Evolutionary conservation across 1,284 basidiomycete genomes (phyloP), one percentile per base, ranked within the genome.

Genomic region (Cryptococcus neoformans): DNA sequence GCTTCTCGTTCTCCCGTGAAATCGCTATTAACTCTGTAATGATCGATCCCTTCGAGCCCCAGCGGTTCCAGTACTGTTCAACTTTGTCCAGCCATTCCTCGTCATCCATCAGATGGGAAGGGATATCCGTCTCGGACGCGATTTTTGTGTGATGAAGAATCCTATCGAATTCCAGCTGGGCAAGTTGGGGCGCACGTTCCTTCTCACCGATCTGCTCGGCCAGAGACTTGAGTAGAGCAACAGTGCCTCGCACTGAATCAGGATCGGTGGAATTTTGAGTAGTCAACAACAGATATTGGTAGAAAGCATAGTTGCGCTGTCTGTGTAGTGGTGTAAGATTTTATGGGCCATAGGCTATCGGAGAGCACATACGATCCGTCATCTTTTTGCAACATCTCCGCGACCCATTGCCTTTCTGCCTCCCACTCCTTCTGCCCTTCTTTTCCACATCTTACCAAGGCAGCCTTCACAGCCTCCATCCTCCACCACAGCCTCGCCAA

Each of bases 261-360:
- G 14, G 12, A 11, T 51, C 28, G 12, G 46, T 14, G n/a, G 44
- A 9, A 5, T 10, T 7, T 38, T 39, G 49, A 39, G 54, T 51
- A 6, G 49, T 38, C 1, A 59, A 12, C 8, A 73, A 11, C 5
- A 70, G 53, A 53, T 74, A 64, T 17, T 60, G 54, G 58, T 75
- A 73, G 53, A 63, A 73, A 6, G 66, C 66, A 54, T 74, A 76
- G 60, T 76, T 76, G 44, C 66, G 53, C 58, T 64, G 60, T 1
- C 69, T 69, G 42, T 14, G 46, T 17, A 10, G 53, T 10, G n/a
- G 16, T 35, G 10, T 21, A 21, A 21, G 21, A 21, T 21, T 21
- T 21, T 21, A 21, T 21, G 21, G 21, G 21, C 21, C 21, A 21
- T 21, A 21, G 21, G 21, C 21, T 21, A 21, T 21, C 21, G 21